Evolutionary conservation across 192 early-diverging fungal species (phyloP).

Genomic region (Spinellus fusiger): DNA sequence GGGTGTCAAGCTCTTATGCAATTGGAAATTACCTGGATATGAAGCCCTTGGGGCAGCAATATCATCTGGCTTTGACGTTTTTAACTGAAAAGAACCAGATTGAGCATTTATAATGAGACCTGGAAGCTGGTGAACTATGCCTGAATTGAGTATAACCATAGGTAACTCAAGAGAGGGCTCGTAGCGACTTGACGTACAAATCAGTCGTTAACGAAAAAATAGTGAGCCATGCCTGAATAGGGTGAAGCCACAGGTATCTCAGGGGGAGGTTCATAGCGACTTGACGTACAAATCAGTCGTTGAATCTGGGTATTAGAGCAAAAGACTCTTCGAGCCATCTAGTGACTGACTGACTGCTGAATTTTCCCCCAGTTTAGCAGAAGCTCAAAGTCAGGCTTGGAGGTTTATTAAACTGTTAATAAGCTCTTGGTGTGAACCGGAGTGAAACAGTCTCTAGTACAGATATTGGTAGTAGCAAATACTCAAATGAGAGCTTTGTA

Average conservation of each 20-base stretch:
- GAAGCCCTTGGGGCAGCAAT: background rate
- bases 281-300: background rate
- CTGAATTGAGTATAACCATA: background rate
- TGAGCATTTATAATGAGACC: too few relatives aligned
- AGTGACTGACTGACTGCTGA: background rate
- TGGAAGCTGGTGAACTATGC: background rate
- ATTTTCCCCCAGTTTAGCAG: background rate
- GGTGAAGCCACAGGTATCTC: background rate
- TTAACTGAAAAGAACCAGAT: background rate
- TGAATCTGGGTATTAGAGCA: background rate
- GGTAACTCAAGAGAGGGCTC: background rate
- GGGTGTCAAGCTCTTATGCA: background rate
- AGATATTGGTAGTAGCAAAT: slow-evolving; percentile 79
- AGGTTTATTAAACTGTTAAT: slow-evolving; percentile 38
- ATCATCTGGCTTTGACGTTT: background rate
- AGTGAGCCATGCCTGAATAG: background rate
- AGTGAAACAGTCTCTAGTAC: slow-evolving; percentile 64
- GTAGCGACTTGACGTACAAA: too few relatives aligned
- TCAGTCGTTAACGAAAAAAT: too few relatives aligned
- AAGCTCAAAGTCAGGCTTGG: slow-evolving; percentile 49
- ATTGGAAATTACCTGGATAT: background rate
- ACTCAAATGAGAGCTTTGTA: slow-evolving; percentile 80
- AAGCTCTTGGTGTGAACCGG: slow-evolving; percentile 57
- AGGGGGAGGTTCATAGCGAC: background rate
- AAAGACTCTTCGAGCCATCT: background rate